These are phyloP conservation scores for Salix viminalis DNA, from an alignment of 345 rosid species.

Conservation along the genomic window DNA sequence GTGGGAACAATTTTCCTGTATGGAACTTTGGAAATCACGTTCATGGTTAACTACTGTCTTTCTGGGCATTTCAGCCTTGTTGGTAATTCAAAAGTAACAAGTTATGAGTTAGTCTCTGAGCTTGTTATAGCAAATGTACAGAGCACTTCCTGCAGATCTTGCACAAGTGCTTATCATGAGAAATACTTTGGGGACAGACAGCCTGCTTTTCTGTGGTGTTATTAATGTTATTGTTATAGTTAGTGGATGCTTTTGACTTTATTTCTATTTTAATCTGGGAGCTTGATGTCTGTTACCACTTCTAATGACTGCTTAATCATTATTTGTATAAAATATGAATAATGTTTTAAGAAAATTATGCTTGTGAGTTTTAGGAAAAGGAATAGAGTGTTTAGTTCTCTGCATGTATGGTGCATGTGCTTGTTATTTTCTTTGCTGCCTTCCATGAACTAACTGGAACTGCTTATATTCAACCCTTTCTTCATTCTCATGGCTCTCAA, in stretches of 20 bases:
- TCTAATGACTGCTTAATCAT: background rate
- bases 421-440: background rate
- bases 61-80: background rate
- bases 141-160: background rate
- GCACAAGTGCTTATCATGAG: background rate
- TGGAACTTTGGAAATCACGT: constrained; percentile 4
- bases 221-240: background rate
- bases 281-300: background rate
- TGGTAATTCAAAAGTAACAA: background rate
- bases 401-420: background rate
- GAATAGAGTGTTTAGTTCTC: background rate
- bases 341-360: background rate
- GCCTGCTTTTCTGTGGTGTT: background rate
- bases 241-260: background rate
- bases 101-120: background rate
- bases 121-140: background rate
- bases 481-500: background rate
- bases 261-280: background rate
- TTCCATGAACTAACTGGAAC: background rate
- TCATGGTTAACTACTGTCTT: background rate
- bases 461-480: background rate
- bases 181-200: background rate
- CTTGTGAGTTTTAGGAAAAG: background rate
- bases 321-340: background rate
- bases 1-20: background rate